Conservation (phyloP, 1,139 yeast species). For the Nakaseomyces uthaithaninus region DNA sequence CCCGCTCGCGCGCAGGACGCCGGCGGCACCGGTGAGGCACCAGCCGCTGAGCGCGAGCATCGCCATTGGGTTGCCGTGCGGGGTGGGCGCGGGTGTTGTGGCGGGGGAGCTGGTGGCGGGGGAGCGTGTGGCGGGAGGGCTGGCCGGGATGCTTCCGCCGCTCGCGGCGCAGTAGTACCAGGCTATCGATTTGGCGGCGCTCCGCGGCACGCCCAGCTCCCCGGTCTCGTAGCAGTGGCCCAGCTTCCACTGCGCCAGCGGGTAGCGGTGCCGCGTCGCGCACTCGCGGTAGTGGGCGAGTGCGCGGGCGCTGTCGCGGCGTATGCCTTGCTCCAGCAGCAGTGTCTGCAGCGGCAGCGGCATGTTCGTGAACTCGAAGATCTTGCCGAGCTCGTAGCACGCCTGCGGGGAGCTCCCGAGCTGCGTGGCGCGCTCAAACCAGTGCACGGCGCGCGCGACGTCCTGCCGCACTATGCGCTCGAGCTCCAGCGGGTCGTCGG, state of each 20-base stretch:
- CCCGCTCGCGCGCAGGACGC: slow-evolving; percentile 61
- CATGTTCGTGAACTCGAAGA: slow-evolving; percentile 52
- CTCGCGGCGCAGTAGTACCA: slow-evolving; percentile 75
- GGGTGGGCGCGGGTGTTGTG: background rate
- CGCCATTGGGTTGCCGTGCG: slow-evolving; percentile 66
- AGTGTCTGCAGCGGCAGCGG: slow-evolving; percentile 14
- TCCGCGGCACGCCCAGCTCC: slow-evolving; percentile 54
- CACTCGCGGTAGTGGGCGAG: slow-evolving; percentile 65
- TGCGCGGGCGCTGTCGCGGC: slow-evolving; percentile 48
- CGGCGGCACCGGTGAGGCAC: slow-evolving; percentile 78
- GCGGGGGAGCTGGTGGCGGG: background rate
- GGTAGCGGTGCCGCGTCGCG: slow-evolving; percentile 58
- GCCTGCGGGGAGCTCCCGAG: slow-evolving; percentile 40
- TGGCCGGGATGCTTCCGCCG: slow-evolving; percentile 33
- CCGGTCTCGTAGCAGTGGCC: slow-evolving; percentile 89
- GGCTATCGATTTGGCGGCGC: slow-evolving; percentile 69
- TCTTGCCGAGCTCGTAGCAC: slow-evolving; percentile 56
- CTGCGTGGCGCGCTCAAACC: slow-evolving; percentile 51
- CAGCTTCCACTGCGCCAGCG: slow-evolving; percentile 76
- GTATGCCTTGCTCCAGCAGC: slow-evolving; percentile 19
- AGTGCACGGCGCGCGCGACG: slow-evolving; percentile 42
- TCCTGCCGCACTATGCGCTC: slow-evolving; percentile 21
- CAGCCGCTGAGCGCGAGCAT: slow-evolving; percentile 88
- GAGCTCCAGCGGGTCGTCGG: slow-evolving; percentile 33
- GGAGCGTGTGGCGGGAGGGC: background rate